Percentiles rank a stretch among this genome's conserved stretches.
These are phyloP conservation scores for Trypanosoma avium DNA, from an alignment of 208 protist species.

Conservation along the genomic window DNA sequence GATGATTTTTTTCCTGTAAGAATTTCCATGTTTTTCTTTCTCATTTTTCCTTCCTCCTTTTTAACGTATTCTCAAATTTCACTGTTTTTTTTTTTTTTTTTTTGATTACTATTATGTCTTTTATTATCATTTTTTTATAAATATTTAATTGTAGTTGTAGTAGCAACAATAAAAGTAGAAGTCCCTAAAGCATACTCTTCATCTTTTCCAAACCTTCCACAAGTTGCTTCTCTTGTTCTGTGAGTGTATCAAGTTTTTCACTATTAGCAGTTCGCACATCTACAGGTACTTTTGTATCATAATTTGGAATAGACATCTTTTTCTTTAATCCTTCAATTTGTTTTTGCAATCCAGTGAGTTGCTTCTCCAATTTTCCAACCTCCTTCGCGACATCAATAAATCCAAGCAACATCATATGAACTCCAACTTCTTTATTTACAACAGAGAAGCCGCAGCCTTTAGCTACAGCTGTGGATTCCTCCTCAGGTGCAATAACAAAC, in stretches of 20 bases:
- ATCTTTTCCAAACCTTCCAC: constrained; percentile 77
- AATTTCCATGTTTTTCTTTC: too few species aligned
- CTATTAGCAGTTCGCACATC: constrained; percentile 80
- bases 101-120: not conserved
- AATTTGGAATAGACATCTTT: constrained; percentile 89
- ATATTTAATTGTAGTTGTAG: too few species aligned
- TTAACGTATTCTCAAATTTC: too few species aligned
- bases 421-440: constrained; percentile 78
- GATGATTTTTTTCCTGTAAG: too few species aligned
- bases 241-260: constrained; percentile 77
- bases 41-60: too few species aligned
- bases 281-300: constrained; percentile 88
- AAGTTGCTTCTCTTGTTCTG: constrained; percentile 64
- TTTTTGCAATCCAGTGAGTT: constrained; percentile 75
- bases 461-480: constrained; percentile 55
- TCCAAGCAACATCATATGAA: constrained; percentile 90
- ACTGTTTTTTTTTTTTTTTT: not conserved
- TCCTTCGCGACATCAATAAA: constrained; percentile 92
- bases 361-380: constrained; percentile 84
- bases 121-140: too few species aligned
- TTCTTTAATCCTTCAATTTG: constrained; percentile 81
- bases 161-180: too few species aligned
- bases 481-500: constrained; percentile 43
- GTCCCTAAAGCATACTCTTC: constrained; percentile 40
- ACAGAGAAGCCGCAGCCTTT: constrained; percentile 86